phyloP scores from a whole-genome alignment of 2,329 filamentous ascomycete species.

The Aspergillus clavatus region DNA sequence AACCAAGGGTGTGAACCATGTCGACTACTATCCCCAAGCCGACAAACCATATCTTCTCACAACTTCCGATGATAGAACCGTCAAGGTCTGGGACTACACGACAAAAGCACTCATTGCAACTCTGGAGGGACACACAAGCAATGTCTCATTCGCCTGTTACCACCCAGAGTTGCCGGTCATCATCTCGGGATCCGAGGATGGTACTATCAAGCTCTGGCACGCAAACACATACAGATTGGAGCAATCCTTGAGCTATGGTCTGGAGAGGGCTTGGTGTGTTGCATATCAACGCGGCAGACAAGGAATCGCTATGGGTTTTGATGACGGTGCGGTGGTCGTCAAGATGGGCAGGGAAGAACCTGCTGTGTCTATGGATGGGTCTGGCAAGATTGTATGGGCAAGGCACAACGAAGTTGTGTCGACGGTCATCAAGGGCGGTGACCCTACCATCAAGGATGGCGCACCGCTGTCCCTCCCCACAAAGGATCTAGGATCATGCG shows the following conservation, averaged over 20 bases:
- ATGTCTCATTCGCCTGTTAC: slow-evolving; percentile 97
- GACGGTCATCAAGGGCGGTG: slow-evolving; percentile 88
- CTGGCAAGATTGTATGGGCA: slow-evolving; percentile 94
- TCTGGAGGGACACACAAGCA: slow-evolving; percentile 93
- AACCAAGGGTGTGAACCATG: slow-evolving; percentile 95
- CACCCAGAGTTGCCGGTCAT: slow-evolving; percentile 96
- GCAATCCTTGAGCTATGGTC: slow-evolving; percentile 90
- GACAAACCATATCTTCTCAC: slow-evolving; percentile 85
- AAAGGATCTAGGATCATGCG: slow-evolving; percentile 93
- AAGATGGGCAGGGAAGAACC: slow-evolving; percentile 97
- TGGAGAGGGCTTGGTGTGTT: slow-evolving; percentile 97
- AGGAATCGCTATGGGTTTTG: slow-evolving; percentile 90
- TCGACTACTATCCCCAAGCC: slow-evolving; percentile 73
- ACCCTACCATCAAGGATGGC: slow-evolving; percentile 80
- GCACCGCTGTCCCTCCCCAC: slow-evolving; percentile 78
- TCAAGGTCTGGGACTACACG: slow-evolving; percentile 99
- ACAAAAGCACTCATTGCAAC: slow-evolving; percentile 96
- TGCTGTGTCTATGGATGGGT: slow-evolving; percentile 93
- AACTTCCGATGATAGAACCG: slow-evolving; percentile 90
- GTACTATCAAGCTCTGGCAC: slow-evolving; percentile 97
- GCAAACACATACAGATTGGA: slow-evolving; percentile 95
- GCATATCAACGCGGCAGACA: slow-evolving; percentile 93
- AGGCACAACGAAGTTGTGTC: slow-evolving; percentile 93
- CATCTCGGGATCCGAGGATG: slow-evolving; percentile 95
- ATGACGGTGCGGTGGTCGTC: slow-evolving; percentile 94